phyloP scores from a whole-genome alignment of 2,329 filamentous ascomycete species.

The Diaporthe velutina region DNA sequence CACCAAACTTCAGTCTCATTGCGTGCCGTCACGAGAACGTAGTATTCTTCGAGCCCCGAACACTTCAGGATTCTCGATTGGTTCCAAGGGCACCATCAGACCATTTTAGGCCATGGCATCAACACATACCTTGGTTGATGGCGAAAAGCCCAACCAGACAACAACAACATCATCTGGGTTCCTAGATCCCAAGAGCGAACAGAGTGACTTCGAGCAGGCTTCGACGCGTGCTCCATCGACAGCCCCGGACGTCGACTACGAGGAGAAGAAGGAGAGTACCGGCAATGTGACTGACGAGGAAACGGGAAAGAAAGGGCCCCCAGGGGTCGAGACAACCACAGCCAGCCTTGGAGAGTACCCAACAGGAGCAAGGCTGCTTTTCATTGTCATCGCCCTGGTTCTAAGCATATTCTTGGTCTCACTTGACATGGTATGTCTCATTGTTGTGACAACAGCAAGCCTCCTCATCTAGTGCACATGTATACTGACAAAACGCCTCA shows the following conservation, averaged over 20 bases:
- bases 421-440: constrained; percentile 57
- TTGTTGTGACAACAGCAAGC: neutral
- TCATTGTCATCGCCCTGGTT: constrained; percentile 61
- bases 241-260: constrained; percentile 12
- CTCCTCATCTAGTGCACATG: too few relatives aligned
- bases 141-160: constrained; percentile 18
- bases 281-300: constrained; percentile 18
- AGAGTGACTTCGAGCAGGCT: constrained; percentile 31
- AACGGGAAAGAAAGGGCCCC: neutral
- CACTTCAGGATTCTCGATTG: too few relatives aligned
- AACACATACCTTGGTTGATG: constrained; percentile 16
- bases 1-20: too few relatives aligned
- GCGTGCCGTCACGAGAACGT: neutral
- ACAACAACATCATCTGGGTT: neutral
- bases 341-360: constrained; percentile 49
- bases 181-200: constrained; percentile 24
- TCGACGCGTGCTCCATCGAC: constrained; percentile 35
- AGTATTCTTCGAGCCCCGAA: neutral
- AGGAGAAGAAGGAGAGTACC: constrained; percentile 15
- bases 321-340: neutral
- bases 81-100: neutral
- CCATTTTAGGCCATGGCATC: neutral
- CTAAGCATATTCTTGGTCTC: constrained; percentile 64
- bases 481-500: neutral
- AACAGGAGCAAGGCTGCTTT: constrained; percentile 52